Base-by-base conservation (phyloP, 805 yeast species). In the Wickerhamomyces pijperi region DNA sequence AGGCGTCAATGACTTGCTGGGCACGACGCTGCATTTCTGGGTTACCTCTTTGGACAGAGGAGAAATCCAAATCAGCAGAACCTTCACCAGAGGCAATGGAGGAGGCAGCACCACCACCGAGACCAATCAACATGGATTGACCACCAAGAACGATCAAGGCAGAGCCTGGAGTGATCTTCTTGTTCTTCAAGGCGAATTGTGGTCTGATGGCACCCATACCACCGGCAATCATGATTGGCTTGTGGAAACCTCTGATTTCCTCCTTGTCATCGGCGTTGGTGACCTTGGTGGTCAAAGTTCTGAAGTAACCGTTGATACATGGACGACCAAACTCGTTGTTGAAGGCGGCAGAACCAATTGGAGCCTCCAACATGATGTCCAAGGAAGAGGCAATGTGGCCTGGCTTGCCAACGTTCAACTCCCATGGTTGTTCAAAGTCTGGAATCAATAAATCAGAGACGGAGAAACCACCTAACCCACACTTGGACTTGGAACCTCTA, bases 101-200 rank as follows among this genome's bases (percentile, higher is more conserved):
- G 3, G 98, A 92, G 5, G 98, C 98, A 33, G 99, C 99, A 65
- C 99, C 99, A 55, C 99, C 99, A 57, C 99, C 99, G 42, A 92
- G 73, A 55, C 99, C 99, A 62, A 92, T 92, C 53, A 92, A 74
- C 97, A 92, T 90, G 17, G 86, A 84, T 53, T 88, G 95, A 43
- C 99, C 99, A 58, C 99, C 99, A 36, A 92, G 74, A 23, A 92
- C 98, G 55, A 92, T 84, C 46, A 92, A 71, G 40, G 80, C 76
- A 15, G 97, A 77, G 20, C 96, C 96, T 21, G 97, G 94, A 2
- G 95, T 84, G 50, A 92, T 86, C 43, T 76, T 80, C 42, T 77
- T 76, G 60, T 86, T 82, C 62, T 92, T 92, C 49, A 92, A 68
- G 6, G 97, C 88, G 55, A 88, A 76, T 47, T 76, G 85, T 5